phyloP scores from a whole-genome alignment of 2,329 filamentous ascomycete genomes.

The Fusarium acutatum region DNA sequence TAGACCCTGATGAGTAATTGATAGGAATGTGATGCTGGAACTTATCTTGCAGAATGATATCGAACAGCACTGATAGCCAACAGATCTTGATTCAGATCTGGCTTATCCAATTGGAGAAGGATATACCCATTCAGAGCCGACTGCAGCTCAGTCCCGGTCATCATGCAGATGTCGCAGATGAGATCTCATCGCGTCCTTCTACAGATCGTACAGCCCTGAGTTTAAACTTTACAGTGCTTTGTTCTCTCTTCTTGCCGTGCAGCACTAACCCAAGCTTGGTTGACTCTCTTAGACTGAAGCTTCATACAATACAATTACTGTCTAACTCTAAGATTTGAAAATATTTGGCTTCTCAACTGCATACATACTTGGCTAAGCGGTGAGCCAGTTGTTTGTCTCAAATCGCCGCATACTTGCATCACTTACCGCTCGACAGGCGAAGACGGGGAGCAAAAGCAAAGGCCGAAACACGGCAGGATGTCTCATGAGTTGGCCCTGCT shows the following conservation, averaged over 20 bases:
- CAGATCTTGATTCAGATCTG: neutral
- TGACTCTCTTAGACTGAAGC: fast-evolving
- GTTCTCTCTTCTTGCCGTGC: fast-evolving
- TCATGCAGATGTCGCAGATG: neutral
- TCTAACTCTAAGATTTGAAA: fast-evolving
- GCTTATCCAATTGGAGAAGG: neutral
- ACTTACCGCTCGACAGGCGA: neutral
- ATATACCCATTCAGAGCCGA: too few relatives aligned
- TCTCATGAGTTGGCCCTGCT: neutral
- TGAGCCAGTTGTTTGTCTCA: neutral
- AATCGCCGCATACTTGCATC: neutral
- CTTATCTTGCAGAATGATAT: neutral
- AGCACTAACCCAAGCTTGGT: neutral
- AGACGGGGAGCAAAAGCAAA: neutral
- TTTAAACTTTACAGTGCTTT: neutral
- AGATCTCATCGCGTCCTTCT: neutral
- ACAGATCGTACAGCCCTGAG: fast-evolving
- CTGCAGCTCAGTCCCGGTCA: neutral
- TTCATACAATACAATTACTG: fast-evolving
- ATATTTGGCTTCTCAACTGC: fast-evolving
- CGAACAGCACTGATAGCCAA: neutral
- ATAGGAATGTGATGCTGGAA: neutral
- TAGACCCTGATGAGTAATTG: too few relatives aligned
- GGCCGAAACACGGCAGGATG: neutral
- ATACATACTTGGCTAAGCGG: neutral